Conservation (phyloP, 306 rosid species). For the Datisca glomerata region DNA sequence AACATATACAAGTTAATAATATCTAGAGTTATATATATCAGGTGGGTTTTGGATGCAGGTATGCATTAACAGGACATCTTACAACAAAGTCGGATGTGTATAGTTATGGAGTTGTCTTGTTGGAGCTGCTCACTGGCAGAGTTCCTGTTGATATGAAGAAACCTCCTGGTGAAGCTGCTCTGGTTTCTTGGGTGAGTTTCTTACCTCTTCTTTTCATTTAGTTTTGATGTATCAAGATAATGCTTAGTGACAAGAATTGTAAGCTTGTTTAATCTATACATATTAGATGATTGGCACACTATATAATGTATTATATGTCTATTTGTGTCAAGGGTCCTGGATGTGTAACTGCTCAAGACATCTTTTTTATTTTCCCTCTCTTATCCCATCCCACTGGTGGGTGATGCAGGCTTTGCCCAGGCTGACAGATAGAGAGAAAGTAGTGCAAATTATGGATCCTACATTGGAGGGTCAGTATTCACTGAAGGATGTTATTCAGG, state of each 20-base stretch:
- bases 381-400: slow-evolving; percentile 1
- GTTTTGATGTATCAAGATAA: neutral
- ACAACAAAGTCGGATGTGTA: slow-evolving; percentile 94
- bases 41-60: slow-evolving; percentile 43
- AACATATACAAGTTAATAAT: neutral
- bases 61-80: slow-evolving; percentile 93
- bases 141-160: slow-evolving; percentile 94
- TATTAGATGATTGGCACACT: too few species aligned
- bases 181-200: slow-evolving; percentile 81
- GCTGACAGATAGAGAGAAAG: slow-evolving; percentile 79
- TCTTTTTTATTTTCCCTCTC: slow-evolving; percentile 3
- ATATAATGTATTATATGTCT: too few species aligned
- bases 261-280: neutral
- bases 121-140: slow-evolving; percentile 87
- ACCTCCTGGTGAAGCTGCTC: slow-evolving; percentile 81
- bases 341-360: neutral
- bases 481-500: slow-evolving; percentile 90
- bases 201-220: slow-evolving; percentile 1
- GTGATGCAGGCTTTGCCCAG: slow-evolving; percentile 66
- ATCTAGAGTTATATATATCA: neutral
- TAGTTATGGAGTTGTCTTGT: slow-evolving; percentile 83
- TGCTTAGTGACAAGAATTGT: neutral
- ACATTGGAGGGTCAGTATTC: slow-evolving; percentile 78
- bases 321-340: neutral
- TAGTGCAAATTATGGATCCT: slow-evolving; percentile 81